A percentile compares a stretch with the other conserved stretches of the same genome.
These are phyloP conservation scores for Penicillium arizonense DNA, from an alignment of 495 filamentous ascomycete genomes.

Conservation along the genomic window DNA sequence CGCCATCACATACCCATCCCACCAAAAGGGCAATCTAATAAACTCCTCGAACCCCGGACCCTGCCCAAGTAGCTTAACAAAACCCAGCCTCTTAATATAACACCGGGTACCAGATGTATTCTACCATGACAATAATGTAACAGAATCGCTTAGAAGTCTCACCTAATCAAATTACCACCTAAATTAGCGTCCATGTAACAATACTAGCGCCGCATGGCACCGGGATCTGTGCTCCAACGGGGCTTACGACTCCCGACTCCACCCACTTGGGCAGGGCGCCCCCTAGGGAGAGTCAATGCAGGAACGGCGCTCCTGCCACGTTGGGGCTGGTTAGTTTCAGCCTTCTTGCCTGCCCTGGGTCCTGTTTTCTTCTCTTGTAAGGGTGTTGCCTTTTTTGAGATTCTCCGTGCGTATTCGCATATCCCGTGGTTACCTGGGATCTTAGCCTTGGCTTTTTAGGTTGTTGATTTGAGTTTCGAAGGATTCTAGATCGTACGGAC, in stretches of 20 bases:
- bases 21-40: not conserved
- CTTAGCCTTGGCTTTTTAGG: no score
- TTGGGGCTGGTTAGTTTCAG: not conserved
- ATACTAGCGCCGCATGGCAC: not conserved
- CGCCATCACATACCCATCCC: not conserved
- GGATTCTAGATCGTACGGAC: conserved; percentile 3
- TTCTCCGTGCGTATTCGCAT: not conserved
- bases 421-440: not conserved
- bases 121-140: no score
- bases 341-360: not conserved
- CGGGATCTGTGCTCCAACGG: not conserved
- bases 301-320: conserved; percentile 13
- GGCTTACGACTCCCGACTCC: not conserved
- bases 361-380: no score
- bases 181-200: not conserved
- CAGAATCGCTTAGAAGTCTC: not conserved
- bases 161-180: not conserved
- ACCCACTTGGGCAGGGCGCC: not conserved
- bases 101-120: no score
- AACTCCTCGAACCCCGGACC: not conserved
- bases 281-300: conserved; percentile 2
- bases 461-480: not conserved
- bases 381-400: not conserved
- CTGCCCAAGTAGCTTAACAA: not conserved
- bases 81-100: not conserved